Conservation (phyloP, 352 stramenopile species). For the Globisporangium alternatum region DNA sequence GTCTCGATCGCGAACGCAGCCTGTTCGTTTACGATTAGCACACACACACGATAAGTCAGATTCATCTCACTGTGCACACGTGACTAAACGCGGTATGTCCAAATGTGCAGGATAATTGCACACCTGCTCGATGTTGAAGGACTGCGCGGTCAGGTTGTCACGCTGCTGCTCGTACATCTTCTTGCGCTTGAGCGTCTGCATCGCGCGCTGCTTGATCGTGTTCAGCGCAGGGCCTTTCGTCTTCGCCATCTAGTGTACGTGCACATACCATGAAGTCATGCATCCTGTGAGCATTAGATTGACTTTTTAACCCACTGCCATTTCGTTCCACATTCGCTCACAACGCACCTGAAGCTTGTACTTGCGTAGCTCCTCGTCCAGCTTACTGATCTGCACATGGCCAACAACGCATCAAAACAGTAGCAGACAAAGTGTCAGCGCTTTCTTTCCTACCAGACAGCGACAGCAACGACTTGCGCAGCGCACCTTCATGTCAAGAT, state of each 20-base stretch:
- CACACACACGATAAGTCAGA: not conserved
- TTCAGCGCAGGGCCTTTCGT: conserved; percentile 60
- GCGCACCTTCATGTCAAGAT: conserved; percentile 78
- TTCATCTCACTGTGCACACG: not conserved
- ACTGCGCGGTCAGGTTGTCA: conserved; percentile 76
- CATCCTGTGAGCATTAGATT: not conserved
- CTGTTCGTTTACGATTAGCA: conserved; percentile 22
- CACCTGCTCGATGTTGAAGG: conserved; percentile 85
- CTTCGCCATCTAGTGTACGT: conserved; percentile 62
- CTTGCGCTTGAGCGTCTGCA: conserved; percentile 87
- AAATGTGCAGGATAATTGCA: too few species aligned
- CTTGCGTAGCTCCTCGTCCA: conserved; percentile 81
- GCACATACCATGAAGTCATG: not conserved
- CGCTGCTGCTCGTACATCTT: conserved; percentile 88
- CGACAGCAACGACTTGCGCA: not conserved
- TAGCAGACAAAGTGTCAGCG: not conserved
- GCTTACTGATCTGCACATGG: conserved; percentile 61
- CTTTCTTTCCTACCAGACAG: not conserved
- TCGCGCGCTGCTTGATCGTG: conserved; percentile 79
- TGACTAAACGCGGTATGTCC: not conserved
- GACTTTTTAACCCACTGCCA: not conserved
- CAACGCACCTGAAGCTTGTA: conserved; percentile 60
- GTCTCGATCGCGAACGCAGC: conserved; percentile 90
- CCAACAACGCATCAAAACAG: not conserved
- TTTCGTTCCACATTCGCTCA: not conserved